Base-by-base conservation (phyloP, 2,329 filamentous ascomycete species). In the Alternaria dauci region DNA sequence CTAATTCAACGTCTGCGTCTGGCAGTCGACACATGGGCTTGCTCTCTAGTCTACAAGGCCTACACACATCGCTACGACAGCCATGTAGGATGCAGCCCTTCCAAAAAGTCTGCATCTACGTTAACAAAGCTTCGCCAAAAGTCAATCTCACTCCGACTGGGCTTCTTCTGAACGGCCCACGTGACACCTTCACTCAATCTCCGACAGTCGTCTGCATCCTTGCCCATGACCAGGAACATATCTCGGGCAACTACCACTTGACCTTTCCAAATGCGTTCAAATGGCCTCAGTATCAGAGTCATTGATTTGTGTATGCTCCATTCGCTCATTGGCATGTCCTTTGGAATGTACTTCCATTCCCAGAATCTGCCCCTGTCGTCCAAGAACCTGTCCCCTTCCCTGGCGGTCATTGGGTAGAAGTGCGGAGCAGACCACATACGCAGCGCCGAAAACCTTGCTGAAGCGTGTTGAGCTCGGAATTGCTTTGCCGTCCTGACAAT, bases 41-140 rank as follows among this genome's bases (percentile, higher is more conserved):
- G 12, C 30, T 34, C 20, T 48, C 30, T n/a, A 23, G 46, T 34
- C 46, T 48, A 32, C 46, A 14, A 41, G 8, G 39, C 20, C 39
- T 25, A 3, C 23, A 25, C 39, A 42, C 18, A 9, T 42, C 23
- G 46, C 46, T 50, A 50, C 20, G 30, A 50, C 36, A 50, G 68
- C 80, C 81, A 82, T 56, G 68, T 71, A 61, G 72, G 67, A 64
- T 82, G 71, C 71, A 85, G 61, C 0, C 65, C 70, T 62, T 82
- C 78, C 70, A 84, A 64, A 65, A 85, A 83, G 23, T 63, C 69
- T 30, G 80, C 41, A 61, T 81, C 80, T 0, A 85, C 81, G 68
- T 83, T 81, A 7, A 84, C 71, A 73, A 84, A 84, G 62, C 82
- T 85, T 72, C 80, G 81, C 82, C 81, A 84, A 44, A 84, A 76